These are phyloP conservation scores for Marvania coccoides DNA, from an alignment of 139 green algal species.

Conservation along the genomic window DNA sequence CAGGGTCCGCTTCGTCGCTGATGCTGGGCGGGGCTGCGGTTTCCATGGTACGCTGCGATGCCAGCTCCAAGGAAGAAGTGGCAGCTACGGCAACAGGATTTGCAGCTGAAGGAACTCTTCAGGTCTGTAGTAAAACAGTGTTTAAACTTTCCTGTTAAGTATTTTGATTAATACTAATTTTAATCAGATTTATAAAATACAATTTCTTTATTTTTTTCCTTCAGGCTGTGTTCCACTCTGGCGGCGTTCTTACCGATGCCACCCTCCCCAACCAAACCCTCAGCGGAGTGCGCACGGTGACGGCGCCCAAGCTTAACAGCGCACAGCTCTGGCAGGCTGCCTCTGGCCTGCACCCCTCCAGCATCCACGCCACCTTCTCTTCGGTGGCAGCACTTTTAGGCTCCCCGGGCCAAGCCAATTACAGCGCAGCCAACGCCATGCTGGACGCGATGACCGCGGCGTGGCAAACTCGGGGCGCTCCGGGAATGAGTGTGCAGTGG, in stretches of 20 bases:
- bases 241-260: constrained; percentile 51
- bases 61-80: constrained; percentile 1
- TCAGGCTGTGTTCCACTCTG: constrained; percentile 45
- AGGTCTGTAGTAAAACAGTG: not conserved
- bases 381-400: constrained; percentile 63
- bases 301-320: constrained; percentile 34
- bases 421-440: constrained; percentile 53
- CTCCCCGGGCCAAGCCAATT: constrained; percentile 67
- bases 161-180: not conserved
- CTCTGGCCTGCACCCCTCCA: too few relatives aligned
- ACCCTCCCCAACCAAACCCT: constrained; percentile 33
- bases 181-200: not conserved
- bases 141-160: too few relatives aligned
- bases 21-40: constrained; percentile 8
- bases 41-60: constrained; percentile 16
- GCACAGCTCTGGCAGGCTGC: not conserved
- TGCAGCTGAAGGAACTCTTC: not conserved
- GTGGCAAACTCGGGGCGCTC: not conserved
- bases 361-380: constrained; percentile 37
- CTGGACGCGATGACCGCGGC: constrained; percentile 36
- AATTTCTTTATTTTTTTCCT: not conserved
- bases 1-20: not conserved
- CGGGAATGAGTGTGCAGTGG: constrained; percentile 56
- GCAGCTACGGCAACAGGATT: not conserved
- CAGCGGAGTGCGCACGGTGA: constrained; percentile 11